These are phyloP conservation scores for Corymbia calophylla DNA, from an alignment of 441 rosid genomes.

Conservation along the genomic window DNA sequence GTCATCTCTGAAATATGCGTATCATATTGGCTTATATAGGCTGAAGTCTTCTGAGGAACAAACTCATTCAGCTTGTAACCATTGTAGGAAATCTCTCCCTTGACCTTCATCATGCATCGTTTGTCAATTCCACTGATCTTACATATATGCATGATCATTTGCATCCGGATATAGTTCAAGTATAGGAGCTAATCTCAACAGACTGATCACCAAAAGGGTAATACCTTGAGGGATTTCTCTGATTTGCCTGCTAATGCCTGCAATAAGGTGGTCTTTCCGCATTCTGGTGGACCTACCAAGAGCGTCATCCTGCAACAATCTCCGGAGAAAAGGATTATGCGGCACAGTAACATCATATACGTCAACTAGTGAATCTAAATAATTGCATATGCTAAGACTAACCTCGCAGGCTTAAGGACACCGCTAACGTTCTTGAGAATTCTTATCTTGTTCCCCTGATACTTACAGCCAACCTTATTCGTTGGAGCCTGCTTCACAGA, in stretches of 20 bases:
- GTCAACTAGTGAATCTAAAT: not conserved
- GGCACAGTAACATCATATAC: not conserved
- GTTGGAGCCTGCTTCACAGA: slow-evolving; percentile 2
- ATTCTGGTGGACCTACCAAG: slow-evolving; percentile 36
- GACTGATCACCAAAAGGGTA: not conserved
- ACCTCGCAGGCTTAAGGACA: slow-evolving; percentile 33
- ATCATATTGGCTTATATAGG: slow-evolving; percentile 7
- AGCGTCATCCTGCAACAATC: slow-evolving; percentile 24
- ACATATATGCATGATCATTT: not conserved
- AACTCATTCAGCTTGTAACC: slow-evolving; percentile 8
- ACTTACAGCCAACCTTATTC: not conserved
- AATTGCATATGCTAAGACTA: not conserved
- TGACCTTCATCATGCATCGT: not conserved
- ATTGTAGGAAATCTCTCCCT: slow-evolving; percentile 2
- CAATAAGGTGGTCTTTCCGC: slow-evolving; percentile 37
- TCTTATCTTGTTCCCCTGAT: not conserved
- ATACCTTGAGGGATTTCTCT: slow-evolving; percentile 26
- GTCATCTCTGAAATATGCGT: slow-evolving; percentile 4
- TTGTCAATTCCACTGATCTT: not conserved
- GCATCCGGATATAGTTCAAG: not conserved
- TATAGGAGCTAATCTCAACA: not conserved
- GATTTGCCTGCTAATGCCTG: slow-evolving; percentile 29
- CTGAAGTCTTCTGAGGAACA: slow-evolving; percentile 10
- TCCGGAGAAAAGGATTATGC: not conserved
- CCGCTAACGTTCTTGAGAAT: slow-evolving; percentile 29